Evolutionary conservation across 495 filamentous ascomycete species (phyloP).

Genomic region (Lepraria neglecta): DNA sequence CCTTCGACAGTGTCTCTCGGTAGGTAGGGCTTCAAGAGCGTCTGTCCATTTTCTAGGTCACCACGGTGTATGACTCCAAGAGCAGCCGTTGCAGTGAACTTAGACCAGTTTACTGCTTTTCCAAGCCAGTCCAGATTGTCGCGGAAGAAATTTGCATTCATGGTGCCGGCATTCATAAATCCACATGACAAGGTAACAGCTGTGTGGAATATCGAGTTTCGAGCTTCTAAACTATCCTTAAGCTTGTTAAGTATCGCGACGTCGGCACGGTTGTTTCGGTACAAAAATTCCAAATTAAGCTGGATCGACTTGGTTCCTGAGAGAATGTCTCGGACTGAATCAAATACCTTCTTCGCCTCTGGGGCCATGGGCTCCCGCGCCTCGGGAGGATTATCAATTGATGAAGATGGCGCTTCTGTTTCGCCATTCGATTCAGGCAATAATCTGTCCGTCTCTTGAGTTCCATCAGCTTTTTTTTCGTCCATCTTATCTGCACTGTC

Average conservation of each 20-base stretch:
- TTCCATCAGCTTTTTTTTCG: constrained; percentile 41
- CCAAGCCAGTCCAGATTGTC: constrained; percentile 97
- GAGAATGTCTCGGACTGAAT: constrained; percentile 77
- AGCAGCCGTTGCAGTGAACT: constrained; percentile 96
- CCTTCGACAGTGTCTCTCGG: constrained; percentile 60
- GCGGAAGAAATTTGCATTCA: constrained; percentile 93
- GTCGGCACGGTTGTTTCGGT: constrained; percentile 84
- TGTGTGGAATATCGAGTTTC: constrained; percentile 98
- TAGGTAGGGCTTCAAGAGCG: constrained; percentile 90
- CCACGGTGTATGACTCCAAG: constrained; percentile 95
- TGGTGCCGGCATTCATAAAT: constrained; percentile 99
- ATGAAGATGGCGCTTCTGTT: constrained; percentile 30
- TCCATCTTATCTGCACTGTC: constrained; percentile 38
- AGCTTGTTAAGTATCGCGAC: constrained; percentile 90
- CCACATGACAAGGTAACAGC: constrained; percentile 95
- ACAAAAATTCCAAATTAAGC: constrained; percentile 92
- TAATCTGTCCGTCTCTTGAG: constrained; percentile 50
- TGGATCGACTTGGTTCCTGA: constrained; percentile 87
- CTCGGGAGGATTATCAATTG: constrained; percentile 38
- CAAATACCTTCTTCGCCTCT: constrained; percentile 57
- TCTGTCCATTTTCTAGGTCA: constrained; percentile 85
- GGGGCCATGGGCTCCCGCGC: constrained; percentile 37
- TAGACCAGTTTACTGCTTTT: constrained; percentile 99
- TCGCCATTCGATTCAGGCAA: constrained; percentile 40
- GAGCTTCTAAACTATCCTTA: constrained; percentile 85